Percentiles rank a stretch among this genome's conserved stretches.
Evolutionary conservation across 768 basidiomycete species (phyloP).

Genomic region (Suillus occidentalis): DNA sequence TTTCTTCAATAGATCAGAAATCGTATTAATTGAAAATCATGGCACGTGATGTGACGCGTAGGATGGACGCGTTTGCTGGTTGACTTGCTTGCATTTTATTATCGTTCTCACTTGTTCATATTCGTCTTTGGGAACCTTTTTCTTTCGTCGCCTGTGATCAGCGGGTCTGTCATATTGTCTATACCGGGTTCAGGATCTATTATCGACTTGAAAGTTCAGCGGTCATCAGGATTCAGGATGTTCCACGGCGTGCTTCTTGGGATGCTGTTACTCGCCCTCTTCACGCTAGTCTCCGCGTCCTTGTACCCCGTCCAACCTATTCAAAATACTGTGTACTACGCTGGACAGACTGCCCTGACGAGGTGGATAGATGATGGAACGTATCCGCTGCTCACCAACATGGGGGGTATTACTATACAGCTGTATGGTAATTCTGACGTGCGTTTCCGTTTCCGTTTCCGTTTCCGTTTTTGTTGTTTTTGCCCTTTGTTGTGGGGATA

Average conservation of each 20-base stretch:
- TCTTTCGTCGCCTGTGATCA: constrained; percentile 16
- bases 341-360: constrained; percentile 42
- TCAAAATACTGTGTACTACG: constrained; percentile 42
- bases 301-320: constrained; percentile 55
- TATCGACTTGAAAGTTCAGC: background rate
- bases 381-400: constrained; percentile 40
- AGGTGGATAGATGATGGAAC: constrained; percentile 52
- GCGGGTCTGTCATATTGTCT: constrained; percentile 27
- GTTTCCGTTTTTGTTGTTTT: no score
- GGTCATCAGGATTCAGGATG: background rate
- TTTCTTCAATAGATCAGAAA: background rate
- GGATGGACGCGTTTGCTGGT: background rate
- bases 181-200: background rate
- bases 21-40: constrained; percentile 2
- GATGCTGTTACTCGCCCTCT: background rate
- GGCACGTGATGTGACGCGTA: constrained; percentile 4
- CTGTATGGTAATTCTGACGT: constrained; percentile 48
- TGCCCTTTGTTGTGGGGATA: background rate
- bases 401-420: constrained; percentile 46
- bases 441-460: constrained; percentile 13
- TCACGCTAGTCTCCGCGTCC: constrained; percentile 30
- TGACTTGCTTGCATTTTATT: background rate
- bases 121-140: background rate
- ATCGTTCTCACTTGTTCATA: background rate
- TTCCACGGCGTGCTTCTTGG: constrained; percentile 8